Evolutionary conservation across 169 alveolate genomes (phyloP).

Genomic region (Cyclospora cayetanensis): DNA sequence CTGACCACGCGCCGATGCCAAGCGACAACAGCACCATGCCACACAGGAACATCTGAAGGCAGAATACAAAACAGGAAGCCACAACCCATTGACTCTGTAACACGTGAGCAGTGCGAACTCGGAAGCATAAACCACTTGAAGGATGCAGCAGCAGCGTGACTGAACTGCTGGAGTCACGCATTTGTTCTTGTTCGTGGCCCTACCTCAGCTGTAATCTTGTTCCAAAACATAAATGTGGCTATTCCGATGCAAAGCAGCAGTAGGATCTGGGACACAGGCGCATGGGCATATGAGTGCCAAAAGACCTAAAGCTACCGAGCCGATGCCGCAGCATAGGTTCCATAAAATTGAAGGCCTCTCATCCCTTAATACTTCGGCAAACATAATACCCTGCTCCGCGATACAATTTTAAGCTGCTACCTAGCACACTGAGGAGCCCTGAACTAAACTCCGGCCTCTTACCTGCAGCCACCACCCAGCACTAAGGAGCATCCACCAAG

Average conservation of each 20-base stretch:
- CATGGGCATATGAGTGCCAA: too few species aligned
- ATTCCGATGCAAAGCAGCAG: not conserved
- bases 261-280: conserved; percentile 5
- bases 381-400: too few species aligned
- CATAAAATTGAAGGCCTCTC: too few species aligned
- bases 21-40: conserved; percentile 44
- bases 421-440: not conserved
- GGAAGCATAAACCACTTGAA: too few species aligned
- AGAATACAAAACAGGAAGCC: not conserved
- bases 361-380: too few species aligned
- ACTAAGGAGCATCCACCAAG: not conserved
- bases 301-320: too few species aligned
- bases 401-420: too few species aligned
- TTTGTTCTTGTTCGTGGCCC: not conserved
- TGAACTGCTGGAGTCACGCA: not conserved
- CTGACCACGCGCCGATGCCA: conserved; percentile 42
- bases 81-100: not conserved
- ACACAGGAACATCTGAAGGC: conserved; percentile 31
- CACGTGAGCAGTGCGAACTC: not conserved
- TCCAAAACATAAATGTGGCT: not conserved
- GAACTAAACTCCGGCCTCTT: not conserved
- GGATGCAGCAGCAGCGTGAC: not conserved
- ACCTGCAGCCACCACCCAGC: conserved; percentile 5
- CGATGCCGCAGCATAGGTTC: too few species aligned
- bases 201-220: conserved; percentile 42